Percentiles rank a stretch among this genome's conserved stretches.
Conservation (phyloP, 2,329 filamentous ascomycete genomes). For the Scorias spongiosa region DNA sequence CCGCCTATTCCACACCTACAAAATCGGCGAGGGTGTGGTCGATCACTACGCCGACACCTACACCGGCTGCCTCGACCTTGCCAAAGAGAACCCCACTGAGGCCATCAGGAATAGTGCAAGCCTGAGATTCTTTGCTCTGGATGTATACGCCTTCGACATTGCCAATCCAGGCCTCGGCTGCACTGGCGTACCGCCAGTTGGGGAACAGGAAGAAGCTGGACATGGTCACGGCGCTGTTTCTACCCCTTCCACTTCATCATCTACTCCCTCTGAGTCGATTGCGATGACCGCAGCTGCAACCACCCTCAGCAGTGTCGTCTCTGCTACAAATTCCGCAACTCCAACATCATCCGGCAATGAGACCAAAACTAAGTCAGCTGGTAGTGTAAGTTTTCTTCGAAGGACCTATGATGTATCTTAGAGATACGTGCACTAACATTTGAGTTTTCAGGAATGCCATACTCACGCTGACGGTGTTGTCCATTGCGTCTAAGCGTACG, state of each 20-base stretch:
- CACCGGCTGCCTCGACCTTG: conserved; percentile 37
- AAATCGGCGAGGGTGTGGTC: conserved; percentile 43
- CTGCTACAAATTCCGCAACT: too few relatives aligned
- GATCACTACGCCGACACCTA: conserved; percentile 50
- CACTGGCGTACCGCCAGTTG: conserved; percentile 27
- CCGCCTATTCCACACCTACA: conserved; percentile 48
- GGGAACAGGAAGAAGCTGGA: conserved; percentile 4
- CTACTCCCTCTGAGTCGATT: conserved; percentile 3
- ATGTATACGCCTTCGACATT: conserved; percentile 51
- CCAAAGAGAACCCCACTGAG: conserved; percentile 33
- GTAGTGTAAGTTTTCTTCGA: conserved; percentile 55
- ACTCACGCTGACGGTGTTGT: conserved; percentile 13
- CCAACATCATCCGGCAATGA: neutral
- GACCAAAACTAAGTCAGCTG: conserved; percentile 49
- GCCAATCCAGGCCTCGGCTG: conserved; percentile 49
- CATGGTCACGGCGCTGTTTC: neutral
- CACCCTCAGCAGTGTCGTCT: neutral
- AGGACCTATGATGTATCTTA: neutral
- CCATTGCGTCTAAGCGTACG: conserved; percentile 12
- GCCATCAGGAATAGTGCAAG: conserved; percentile 44
- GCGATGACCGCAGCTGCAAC: conserved; percentile 4
- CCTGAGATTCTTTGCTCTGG: conserved; percentile 54
- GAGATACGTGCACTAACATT: neutral
- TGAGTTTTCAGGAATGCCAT: conserved; percentile 15
- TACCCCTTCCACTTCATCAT: conserved; percentile 3